A percentile compares a stretch with the other conserved stretches of the same genome.
Evolutionary conservation across 768 basidiomycete genomes (phyloP).

Genomic region (Amylocystis lapponica): DNA sequence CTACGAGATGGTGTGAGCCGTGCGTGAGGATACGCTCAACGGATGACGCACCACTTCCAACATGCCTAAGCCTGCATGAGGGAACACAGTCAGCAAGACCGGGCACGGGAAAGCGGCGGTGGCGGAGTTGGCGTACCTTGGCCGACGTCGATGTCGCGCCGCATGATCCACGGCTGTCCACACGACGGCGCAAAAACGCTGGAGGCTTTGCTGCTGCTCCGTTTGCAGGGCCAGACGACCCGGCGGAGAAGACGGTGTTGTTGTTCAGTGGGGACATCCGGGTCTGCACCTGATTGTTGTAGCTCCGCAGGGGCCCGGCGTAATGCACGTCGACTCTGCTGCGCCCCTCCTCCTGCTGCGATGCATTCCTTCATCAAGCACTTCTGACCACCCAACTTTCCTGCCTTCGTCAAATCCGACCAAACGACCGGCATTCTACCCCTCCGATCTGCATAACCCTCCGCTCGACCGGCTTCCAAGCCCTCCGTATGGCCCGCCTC

Average conservation of each 20-base stretch:
- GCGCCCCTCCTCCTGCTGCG: no score
- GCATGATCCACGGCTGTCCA: neutral
- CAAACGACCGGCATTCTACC: slow-evolving; percentile 18
- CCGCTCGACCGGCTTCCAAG: slow-evolving; percentile 32
- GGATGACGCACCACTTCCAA: slow-evolving; percentile 17
- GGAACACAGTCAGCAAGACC: neutral
- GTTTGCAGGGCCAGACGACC: slow-evolving; percentile 35
- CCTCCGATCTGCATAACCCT: slow-evolving; percentile 30
- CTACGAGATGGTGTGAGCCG: slow-evolving; percentile 2
- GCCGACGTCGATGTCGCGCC: neutral
- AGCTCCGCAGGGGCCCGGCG: no score
- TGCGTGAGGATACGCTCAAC: neutral
- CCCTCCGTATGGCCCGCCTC: slow-evolving; percentile 43
- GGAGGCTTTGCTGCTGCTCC: slow-evolving; percentile 12
- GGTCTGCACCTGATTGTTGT: no score
- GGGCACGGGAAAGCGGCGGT: neutral
- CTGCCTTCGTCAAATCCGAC: slow-evolving; percentile 28
- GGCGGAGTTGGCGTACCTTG: slow-evolving; percentile 39
- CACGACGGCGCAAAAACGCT: slow-evolving; percentile 3
- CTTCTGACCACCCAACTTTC: slow-evolving; percentile 30
- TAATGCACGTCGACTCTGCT: no score
- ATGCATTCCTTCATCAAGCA: slow-evolving; percentile 35
- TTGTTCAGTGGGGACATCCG: no score
- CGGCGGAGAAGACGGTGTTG: no score
- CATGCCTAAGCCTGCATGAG: slow-evolving; percentile 54